phyloP scores from a whole-genome alignment of 306 rosid species.

The Sophora flavescens region DNA sequence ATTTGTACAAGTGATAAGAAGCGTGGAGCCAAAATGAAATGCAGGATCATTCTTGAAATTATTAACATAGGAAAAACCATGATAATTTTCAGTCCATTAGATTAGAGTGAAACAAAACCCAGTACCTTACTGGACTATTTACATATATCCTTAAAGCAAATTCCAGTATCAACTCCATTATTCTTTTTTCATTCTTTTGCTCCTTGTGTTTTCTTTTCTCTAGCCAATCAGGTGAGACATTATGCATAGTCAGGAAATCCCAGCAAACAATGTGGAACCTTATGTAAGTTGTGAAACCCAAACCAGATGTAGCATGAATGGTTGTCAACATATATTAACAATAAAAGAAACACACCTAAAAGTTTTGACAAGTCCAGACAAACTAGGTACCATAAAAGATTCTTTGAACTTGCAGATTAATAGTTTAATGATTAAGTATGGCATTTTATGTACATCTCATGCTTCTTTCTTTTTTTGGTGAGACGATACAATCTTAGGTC shows the following conservation, averaged over 20 bases:
- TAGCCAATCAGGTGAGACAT: constrained; percentile 4
- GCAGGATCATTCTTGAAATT: constrained; percentile 14
- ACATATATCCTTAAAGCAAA: not conserved
- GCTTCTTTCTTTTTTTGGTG: not conserved
- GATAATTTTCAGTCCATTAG: constrained; percentile 7
- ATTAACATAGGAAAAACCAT: constrained; percentile 10
- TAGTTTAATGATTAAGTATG: not conserved
- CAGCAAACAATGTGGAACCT: not conserved
- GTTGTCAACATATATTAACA: not conserved
- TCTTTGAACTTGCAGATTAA: not conserved
- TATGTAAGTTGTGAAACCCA: not conserved
- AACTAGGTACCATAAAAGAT: not conserved
- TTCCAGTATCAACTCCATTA: not conserved
- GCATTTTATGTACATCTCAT: constrained; percentile 23
- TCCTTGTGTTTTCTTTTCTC: not conserved
- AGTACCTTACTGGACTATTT: no score
- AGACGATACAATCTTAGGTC: not conserved
- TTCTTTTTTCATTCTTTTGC: not conserved
- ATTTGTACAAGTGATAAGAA: constrained; percentile 27
- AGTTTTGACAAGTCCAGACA: constrained; percentile 2
- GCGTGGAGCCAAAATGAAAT: constrained; percentile 20
- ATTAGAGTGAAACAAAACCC: no score
- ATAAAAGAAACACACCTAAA: not conserved
- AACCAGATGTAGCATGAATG: not conserved
- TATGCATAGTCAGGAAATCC: not conserved